A percentile compares a stretch with the other conserved stretches of the same genome.
phyloP scores from a whole-genome alignment of 2,329 filamentous ascomycete genomes.

The Hypoxylon sp. region DNA sequence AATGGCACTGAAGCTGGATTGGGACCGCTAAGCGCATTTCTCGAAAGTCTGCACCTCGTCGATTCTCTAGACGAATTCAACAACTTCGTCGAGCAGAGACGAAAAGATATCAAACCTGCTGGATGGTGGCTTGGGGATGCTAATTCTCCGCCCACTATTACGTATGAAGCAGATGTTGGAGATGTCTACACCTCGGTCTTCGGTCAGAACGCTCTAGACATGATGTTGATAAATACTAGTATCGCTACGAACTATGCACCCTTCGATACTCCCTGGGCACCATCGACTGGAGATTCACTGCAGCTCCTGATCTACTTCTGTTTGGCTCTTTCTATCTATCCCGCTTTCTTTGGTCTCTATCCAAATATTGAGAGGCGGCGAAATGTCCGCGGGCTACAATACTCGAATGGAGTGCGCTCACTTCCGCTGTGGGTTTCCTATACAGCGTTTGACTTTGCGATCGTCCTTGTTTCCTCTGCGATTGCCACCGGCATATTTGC shows the following conservation, averaged over 20 bases:
- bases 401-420: slow-evolving; percentile 89
- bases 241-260: slow-evolving; percentile 80
- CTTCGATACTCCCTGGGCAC: slow-evolving; percentile 82
- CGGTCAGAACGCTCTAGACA: slow-evolving; percentile 75
- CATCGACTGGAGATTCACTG: slow-evolving; percentile 78
- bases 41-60: slow-evolving; percentile 65
- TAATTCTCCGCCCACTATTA: slow-evolving; percentile 73
- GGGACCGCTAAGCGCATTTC: slow-evolving; percentile 46
- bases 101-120: slow-evolving; percentile 79
- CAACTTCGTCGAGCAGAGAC: slow-evolving; percentile 72
- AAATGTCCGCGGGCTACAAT: slow-evolving; percentile 87
- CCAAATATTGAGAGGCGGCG: slow-evolving; percentile 85
- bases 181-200: slow-evolving; percentile 70
- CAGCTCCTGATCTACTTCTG: slow-evolving; percentile 87
- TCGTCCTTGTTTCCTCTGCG: slow-evolving; percentile 77
- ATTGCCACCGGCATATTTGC: slow-evolving; percentile 79
- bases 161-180: slow-evolving; percentile 76
- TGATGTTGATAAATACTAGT: slow-evolving; percentile 75
- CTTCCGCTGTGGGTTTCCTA: slow-evolving; percentile 90
- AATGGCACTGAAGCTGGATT: slow-evolving; percentile 10
- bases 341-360: slow-evolving; percentile 90
- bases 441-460: slow-evolving; percentile 81
- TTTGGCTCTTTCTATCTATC: slow-evolving; percentile 82
- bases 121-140: slow-evolving; percentile 82
- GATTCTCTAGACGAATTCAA: slow-evolving; percentile 79